These are phyloP conservation scores for Nevesoporus exiguus DNA, from an alignment of 768 basidiomycete species.

Conservation along the genomic window DNA sequence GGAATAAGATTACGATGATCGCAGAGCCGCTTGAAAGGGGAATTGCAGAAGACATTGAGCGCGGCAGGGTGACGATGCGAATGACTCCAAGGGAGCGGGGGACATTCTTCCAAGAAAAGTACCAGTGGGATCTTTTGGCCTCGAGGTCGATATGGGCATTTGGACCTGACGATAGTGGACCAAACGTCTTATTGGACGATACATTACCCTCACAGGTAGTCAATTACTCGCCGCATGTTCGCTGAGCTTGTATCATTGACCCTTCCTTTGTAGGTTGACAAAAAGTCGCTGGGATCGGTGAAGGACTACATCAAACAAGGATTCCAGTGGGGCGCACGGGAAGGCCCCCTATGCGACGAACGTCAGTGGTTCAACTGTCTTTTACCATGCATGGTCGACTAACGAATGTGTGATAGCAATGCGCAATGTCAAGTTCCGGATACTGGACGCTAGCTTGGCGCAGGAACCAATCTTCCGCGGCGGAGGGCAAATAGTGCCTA, in stretches of 20 bases:
- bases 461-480: constrained; percentile 97
- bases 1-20: constrained; percentile 99
- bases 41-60: constrained; percentile 94
- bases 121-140: constrained; percentile 97
- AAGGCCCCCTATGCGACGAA: constrained; percentile 97
- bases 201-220: constrained; percentile 89
- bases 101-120: constrained; percentile 93
- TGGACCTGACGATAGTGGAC: constrained; percentile 92
- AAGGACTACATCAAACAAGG: constrained; percentile 98
- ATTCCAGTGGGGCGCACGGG: constrained; percentile 98
- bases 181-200: constrained; percentile 93
- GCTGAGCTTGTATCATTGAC: neutral
- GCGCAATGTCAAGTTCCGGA: constrained; percentile 96
- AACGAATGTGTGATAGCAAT: constrained; percentile 58
- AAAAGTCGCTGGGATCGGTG: constrained; percentile 83
- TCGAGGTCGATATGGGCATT: constrained; percentile 99
- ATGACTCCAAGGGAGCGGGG: constrained; percentile 96
- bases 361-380: constrained; percentile 56
- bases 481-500: constrained; percentile 97
- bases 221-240: neutral
- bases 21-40: constrained; percentile 96
- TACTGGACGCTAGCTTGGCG: constrained; percentile 88
- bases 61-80: constrained; percentile 87
- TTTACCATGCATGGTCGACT: neutral
- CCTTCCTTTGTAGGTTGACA: constrained; percentile 64